phyloP scores from a whole-genome alignment of 2,329 filamentous ascomycete species.

The Alternaria alternata region DNA sequence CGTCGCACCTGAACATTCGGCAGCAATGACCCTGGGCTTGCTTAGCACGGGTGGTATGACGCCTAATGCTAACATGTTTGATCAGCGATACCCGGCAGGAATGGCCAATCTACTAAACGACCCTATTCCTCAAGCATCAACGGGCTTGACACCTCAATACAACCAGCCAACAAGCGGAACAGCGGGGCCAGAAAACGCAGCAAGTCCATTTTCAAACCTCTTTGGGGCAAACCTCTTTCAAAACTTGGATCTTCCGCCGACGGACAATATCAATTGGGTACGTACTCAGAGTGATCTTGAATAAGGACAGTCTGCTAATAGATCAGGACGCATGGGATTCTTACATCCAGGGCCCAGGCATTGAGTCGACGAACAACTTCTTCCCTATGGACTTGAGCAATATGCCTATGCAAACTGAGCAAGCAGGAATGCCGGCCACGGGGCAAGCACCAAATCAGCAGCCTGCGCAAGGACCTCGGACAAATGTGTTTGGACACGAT shows the following conservation, averaged over 20 bases:
- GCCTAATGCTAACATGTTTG: conserved; percentile 57
- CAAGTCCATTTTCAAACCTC: conserved; percentile 64
- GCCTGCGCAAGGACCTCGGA: conserved; percentile 29
- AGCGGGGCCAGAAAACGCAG: conserved; percentile 50
- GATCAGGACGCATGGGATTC: conserved; percentile 69
- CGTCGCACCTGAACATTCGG: conserved; percentile 66
- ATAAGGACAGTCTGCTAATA: conserved; percentile 16
- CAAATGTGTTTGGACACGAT: conserved; percentile 44
- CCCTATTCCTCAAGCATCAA: conserved; percentile 40
- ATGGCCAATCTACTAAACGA: conserved; percentile 52
- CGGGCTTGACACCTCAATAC: conserved; percentile 45
- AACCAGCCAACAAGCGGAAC: conserved; percentile 44
- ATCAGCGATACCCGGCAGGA: conserved; percentile 49
- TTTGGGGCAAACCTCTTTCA: conserved; percentile 60
- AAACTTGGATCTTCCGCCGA: conserved; percentile 62
- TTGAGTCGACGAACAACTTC: conserved; percentile 53
- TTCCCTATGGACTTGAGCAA: conserved; percentile 55
- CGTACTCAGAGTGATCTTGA: conserved; percentile 33
- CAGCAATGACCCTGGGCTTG: conserved; percentile 75
- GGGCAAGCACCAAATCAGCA: conserved; percentile 21
- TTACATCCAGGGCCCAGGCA: conserved; percentile 68
- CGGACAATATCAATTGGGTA: conserved; percentile 69
- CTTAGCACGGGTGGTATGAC: conserved; percentile 69
- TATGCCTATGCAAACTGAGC: conserved; percentile 46
- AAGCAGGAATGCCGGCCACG: conserved; percentile 27